These are phyloP conservation scores for Akebia trifoliata DNA, from an alignment of 164 flowering plant genomes.

Conservation along the genomic window DNA sequence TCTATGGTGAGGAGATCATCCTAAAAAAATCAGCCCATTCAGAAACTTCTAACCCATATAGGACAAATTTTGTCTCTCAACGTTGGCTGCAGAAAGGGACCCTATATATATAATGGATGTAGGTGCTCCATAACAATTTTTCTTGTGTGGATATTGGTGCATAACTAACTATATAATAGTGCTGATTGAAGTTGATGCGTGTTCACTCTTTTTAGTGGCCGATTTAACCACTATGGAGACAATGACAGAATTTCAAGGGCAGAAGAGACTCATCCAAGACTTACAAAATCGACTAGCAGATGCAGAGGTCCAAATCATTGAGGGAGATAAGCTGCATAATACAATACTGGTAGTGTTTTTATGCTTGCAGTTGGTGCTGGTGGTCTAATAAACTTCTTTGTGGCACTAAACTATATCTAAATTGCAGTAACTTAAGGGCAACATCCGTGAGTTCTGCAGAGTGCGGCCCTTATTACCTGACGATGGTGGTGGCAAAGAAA, in stretches of 20 bases:
- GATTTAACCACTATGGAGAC: slow-evolving; percentile 55
- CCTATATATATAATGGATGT: no score
- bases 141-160: no score
- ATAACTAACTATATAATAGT: background rate
- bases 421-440: slow-evolving; percentile 98
- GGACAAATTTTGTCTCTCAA: no score
- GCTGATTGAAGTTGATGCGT: background rate
- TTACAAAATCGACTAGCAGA: slow-evolving; percentile 56
- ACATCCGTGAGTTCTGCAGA: slow-evolving; percentile 94
- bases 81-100: no score
- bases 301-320: slow-evolving; percentile 67
- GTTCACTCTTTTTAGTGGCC: slow-evolving; percentile 32
- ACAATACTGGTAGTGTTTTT: slow-evolving; percentile 68
- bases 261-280: slow-evolving; percentile 43
- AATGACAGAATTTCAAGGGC: slow-evolving; percentile 53
- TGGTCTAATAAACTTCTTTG: no score
- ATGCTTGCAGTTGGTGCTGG: no score
- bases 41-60: no score
- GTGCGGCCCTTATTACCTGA: slow-evolving; percentile 85
- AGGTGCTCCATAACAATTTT: no score
- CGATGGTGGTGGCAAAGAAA: slow-evolving; percentile 50
- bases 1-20: no score
- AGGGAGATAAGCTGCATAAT: slow-evolving; percentile 86
- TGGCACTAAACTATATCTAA: no score
- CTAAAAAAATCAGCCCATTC: no score